Conservation (phyloP, 371 early-diverging fungal species). For the Parasitella parasitica region DNA sequence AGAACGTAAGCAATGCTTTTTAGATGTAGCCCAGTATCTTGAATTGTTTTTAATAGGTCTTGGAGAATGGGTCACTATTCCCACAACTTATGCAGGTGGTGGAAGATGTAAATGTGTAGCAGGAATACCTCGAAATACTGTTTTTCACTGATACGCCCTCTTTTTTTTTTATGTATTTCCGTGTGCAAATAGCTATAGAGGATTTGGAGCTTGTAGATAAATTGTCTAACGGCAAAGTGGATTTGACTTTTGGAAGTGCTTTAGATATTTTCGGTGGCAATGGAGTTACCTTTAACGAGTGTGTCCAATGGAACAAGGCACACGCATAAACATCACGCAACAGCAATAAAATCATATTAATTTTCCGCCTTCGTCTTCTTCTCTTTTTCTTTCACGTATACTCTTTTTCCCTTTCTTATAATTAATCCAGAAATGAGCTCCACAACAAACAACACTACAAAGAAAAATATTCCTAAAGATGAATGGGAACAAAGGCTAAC, state of each 20-base stretch:
- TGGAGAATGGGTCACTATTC: constrained; percentile 87
- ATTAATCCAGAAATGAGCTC: not conserved
- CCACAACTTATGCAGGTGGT: constrained; percentile 96
- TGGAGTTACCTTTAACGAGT: constrained; percentile 79
- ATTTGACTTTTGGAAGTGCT: constrained; percentile 94
- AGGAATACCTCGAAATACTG: not conserved
- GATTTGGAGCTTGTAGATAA: constrained; percentile 81
- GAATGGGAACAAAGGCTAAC: constrained; percentile 65
- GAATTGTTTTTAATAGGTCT: constrained; percentile 35
- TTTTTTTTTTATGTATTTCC: not conserved
- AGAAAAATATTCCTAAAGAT: constrained; percentile 52
- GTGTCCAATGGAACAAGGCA: constrained; percentile 71
- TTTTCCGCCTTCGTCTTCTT: constrained; percentile 11
- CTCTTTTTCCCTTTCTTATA: not conserved
- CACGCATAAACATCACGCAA: constrained; percentile 12
- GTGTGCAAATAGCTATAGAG: constrained; percentile 48
- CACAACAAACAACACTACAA: constrained; percentile 14
- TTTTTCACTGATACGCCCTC: too few relatives aligned
- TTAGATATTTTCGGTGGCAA: constrained; percentile 97
- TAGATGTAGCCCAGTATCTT: too few relatives aligned
- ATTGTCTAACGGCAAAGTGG: constrained; percentile 84
- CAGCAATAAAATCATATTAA: constrained; percentile 4
- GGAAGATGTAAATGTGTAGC: constrained; percentile 61
- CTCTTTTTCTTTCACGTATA: not conserved
- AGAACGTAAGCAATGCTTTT: constrained; percentile 30